Percentiles rank a stretch among this genome's conserved stretches.
phyloP scores from a whole-genome alignment of 1,284 basidiomycete species.

The Tylopilus orsonianus region DNA sequence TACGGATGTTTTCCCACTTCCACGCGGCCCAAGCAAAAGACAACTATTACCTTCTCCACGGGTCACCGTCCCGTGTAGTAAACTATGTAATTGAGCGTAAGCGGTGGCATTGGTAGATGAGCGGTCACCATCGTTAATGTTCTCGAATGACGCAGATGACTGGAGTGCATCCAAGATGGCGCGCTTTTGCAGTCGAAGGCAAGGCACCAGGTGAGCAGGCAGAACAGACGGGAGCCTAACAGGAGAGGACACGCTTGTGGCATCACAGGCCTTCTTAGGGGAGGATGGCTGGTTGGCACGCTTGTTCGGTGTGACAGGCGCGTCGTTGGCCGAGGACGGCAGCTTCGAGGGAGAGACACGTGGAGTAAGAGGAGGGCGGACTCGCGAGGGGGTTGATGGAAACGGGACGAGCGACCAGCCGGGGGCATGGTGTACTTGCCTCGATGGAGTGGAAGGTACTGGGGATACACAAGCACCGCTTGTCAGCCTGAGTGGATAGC shows the following conservation, averaged over 20 bases:
- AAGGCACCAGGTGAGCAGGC: constrained; percentile 42
- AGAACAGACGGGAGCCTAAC: constrained; percentile 28
- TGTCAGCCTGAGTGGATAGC: constrained; percentile 3
- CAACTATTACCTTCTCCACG: constrained; percentile 91
- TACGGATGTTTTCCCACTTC: constrained; percentile 83
- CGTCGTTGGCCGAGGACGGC: constrained; percentile 1
- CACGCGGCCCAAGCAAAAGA: constrained; percentile 77
- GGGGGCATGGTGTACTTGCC: not conserved
- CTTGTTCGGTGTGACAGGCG: constrained; percentile 25
- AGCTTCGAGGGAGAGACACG: constrained; percentile 21
- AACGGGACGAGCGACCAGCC: constrained; percentile 5
- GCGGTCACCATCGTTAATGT: constrained; percentile 35
- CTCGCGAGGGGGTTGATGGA: constrained; percentile 31
- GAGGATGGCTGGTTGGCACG: constrained; percentile 8
- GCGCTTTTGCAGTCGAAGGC: constrained; percentile 54
- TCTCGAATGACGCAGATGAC: constrained; percentile 26
- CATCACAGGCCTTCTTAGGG: constrained; percentile 16
- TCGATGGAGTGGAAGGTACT: constrained; percentile 26
- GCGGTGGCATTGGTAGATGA: constrained; percentile 50
- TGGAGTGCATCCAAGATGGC: constrained; percentile 54
- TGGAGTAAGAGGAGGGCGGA: constrained; percentile 20
- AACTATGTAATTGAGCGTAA: constrained; percentile 52
- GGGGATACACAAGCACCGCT: constrained; percentile 17
- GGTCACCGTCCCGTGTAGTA: constrained; percentile 71
- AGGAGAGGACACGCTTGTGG: constrained; percentile 11